Evolutionary conservation across 2,329 filamentous ascomycete species (phyloP), one percentile per base, ranked within the genome.

Genomic region (Cladosporium austrohemisphaericum): DNA sequence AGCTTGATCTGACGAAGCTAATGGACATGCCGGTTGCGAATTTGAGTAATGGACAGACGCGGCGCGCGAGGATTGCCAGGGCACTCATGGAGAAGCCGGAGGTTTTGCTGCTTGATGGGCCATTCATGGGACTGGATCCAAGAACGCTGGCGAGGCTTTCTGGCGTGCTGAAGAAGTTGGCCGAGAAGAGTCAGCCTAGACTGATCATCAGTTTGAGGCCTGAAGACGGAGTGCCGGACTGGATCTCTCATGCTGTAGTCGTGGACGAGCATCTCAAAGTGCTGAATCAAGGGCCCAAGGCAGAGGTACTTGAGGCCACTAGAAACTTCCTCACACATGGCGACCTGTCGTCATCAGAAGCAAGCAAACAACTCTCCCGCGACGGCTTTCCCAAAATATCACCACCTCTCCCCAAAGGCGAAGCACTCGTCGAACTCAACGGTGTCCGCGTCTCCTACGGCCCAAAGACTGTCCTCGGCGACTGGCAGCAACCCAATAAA

Each of bases 51-150:
- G 93, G 93, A 0, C 93, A 98, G 69, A 92, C 87, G 5, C 77
- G 92, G 55, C 76, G 93, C 48, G 87, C 92, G 6, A 81, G 88
- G 54, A 95, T 98, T 57, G 93, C 90, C 2, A 87, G 89, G 59
- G 90, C 91, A 0, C 70, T 98, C 43, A 75, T 97, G 51, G 82
- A 76, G 5, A 78, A 78, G 45, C 93, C 93, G 0, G 86, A 94
- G 66, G 77, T 95, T 9, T 65, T 98, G 53, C 75, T 97, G 45
- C 75, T 95, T 2, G 93, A 98, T 68, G 92, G 95, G 60, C 92
- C 93, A 1, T 96, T 96, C 63, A 95, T 96, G 87, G 92, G 93
- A 0, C 75, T 98, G 13, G 93, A 97, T 67, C 93, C 92, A 11
- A 84, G 84, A 5, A 94, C 90, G 0, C 79, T 88, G 10, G 75